These are phyloP conservation scores for Aspergillus proliferans DNA, from an alignment of 2,329 filamentous ascomycete species.

Conservation along the genomic window DNA sequence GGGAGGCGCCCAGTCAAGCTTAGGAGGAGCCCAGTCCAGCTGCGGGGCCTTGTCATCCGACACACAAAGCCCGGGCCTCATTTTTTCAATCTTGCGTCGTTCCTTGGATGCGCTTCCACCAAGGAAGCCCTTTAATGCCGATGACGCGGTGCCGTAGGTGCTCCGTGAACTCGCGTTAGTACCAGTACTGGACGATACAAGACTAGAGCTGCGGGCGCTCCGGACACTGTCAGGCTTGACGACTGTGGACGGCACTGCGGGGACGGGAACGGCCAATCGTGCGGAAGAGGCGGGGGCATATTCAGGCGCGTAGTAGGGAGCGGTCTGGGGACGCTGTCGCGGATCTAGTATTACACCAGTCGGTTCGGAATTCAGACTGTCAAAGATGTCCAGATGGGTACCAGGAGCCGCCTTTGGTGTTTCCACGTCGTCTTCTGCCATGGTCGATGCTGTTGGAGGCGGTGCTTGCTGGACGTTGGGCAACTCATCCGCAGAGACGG, in stretches of 20 bases:
- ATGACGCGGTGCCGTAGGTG: constrained; percentile 29
- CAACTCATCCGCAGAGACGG: constrained; percentile 24
- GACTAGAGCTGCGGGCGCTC: constrained; percentile 33
- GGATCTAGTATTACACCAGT: constrained; percentile 10
- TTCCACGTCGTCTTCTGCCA: neutral
- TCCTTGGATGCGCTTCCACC: constrained; percentile 23
- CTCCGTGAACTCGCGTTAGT: constrained; percentile 26
- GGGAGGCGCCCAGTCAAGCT: constrained; percentile 21
- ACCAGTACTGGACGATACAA: constrained; percentile 28
- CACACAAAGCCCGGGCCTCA: constrained; percentile 23
- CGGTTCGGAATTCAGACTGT: constrained; percentile 12
- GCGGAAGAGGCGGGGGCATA: constrained; percentile 18
- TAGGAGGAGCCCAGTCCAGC: constrained; percentile 33
- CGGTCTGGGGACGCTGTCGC: constrained; percentile 19
- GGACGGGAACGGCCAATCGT: constrained; percentile 27
- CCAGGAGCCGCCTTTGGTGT: neutral
- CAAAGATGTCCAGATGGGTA: constrained; percentile 15
- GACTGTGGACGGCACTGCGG: constrained; percentile 20
- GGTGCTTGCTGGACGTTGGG: constrained; percentile 1
- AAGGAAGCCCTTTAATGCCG: constrained; percentile 31
- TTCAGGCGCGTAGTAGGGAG: constrained; percentile 17
- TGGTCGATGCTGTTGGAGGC: neutral
- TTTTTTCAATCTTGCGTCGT: constrained; percentile 21
- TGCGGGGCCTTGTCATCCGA: constrained; percentile 27
- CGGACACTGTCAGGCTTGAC: constrained; percentile 29